These are phyloP conservation scores for Curvularia eragrostidis DNA, from an alignment of 2,329 filamentous ascomycete species.

Conservation along the genomic window DNA sequence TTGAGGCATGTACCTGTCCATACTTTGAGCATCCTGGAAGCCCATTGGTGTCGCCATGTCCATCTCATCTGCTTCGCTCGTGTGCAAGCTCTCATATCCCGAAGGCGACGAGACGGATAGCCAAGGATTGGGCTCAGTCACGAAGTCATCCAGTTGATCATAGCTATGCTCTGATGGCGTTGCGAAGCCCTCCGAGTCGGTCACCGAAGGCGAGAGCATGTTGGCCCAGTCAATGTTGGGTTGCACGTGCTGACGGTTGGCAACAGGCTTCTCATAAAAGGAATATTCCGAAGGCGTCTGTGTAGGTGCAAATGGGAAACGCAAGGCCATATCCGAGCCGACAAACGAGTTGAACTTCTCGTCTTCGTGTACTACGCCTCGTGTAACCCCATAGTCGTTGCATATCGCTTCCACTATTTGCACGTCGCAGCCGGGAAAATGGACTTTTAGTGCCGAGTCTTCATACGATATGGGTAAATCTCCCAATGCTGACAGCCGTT, in stretches of 20 bases:
- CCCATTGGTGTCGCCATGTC: constrained; percentile 56
- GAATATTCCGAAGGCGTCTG: constrained; percentile 56
- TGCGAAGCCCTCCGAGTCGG: constrained; percentile 47
- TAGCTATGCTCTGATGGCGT: constrained; percentile 47
- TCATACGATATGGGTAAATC: constrained; percentile 83
- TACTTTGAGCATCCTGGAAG: constrained; percentile 68
- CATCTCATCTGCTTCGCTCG: constrained; percentile 57
- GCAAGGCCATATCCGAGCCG: constrained; percentile 75
- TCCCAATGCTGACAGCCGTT: constrained; percentile 76
- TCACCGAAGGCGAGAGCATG: constrained; percentile 60
- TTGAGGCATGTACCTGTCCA: constrained; percentile 70
- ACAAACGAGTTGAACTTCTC: constrained; percentile 71
- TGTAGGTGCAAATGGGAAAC: constrained; percentile 84
- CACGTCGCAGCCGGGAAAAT: constrained; percentile 89
- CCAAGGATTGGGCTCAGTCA: constrained; percentile 60
- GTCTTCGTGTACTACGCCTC: constrained; percentile 82
- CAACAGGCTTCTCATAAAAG: constrained; percentile 54
- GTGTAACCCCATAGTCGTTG: constrained; percentile 81
- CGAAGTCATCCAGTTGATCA: constrained; percentile 52
- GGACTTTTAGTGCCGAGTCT: constrained; percentile 73
- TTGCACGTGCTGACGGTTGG: constrained; percentile 40
- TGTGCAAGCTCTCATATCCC: constrained; percentile 64
- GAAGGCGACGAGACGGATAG: constrained; percentile 55
- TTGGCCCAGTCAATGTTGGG: constrained; percentile 62
- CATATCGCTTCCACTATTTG: constrained; percentile 83